phyloP scores from a whole-genome alignment of 257 asterid species.

The Salvia rosmarinus region DNA sequence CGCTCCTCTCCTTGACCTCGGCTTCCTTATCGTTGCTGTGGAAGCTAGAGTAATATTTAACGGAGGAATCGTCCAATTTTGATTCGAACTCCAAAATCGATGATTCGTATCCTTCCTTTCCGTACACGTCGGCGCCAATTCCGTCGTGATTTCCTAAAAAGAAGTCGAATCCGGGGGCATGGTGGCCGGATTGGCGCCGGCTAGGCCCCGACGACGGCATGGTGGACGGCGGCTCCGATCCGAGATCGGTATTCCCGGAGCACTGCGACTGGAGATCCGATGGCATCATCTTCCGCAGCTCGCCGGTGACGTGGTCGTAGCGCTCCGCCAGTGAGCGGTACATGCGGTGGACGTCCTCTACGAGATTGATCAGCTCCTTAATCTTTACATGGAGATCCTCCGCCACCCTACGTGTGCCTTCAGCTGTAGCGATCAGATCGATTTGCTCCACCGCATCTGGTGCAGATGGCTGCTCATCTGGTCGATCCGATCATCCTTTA shows the following conservation, averaged over 20 bases:
- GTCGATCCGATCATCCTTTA: too few species aligned
- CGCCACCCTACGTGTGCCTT: too few species aligned
- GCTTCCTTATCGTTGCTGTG: constrained; percentile 49
- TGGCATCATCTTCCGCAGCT: constrained; percentile 53
- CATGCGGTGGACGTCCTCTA: constrained; percentile 61
- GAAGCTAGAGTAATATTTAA: constrained; percentile 44
- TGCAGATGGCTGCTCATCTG: too few species aligned
- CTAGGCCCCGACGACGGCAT: constrained; percentile 51
- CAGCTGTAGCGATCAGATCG: too few species aligned
- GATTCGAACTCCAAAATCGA: constrained; percentile 67
- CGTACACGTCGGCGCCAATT: constrained; percentile 42
- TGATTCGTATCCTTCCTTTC: constrained; percentile 62
- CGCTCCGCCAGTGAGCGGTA: constrained; percentile 65
- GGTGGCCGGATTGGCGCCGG: constrained; percentile 54
- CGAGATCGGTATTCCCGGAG: constrained; percentile 64
- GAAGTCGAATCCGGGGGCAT: constrained; percentile 73
- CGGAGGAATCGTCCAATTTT: constrained; percentile 69
- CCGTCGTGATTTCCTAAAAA: constrained; percentile 57
- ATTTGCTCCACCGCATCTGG: too few species aligned
- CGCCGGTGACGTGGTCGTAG: constrained; percentile 61
- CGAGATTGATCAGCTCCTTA: constrained; percentile 48
- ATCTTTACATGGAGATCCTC: too few species aligned
- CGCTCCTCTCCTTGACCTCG: constrained; percentile 48
- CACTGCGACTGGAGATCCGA: constrained; percentile 77
- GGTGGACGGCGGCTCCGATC: constrained; percentile 66